Evolutionary conservation across 169 alveolate genomes (phyloP), one percentile per base, ranked within the genome.

Genomic region (Plasmodium chabaudi): DNA sequence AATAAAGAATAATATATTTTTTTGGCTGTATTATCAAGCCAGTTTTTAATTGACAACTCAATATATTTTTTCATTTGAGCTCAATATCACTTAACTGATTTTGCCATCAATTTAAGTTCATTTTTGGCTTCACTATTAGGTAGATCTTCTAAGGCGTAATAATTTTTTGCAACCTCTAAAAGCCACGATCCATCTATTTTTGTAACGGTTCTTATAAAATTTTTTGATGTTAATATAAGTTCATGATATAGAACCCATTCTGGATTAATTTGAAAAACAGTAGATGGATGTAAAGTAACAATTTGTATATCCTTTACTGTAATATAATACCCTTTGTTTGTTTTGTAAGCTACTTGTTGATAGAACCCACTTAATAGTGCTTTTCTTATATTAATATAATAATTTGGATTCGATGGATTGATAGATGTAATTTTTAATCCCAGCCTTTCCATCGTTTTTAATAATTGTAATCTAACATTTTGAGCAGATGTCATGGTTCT

Each of bases 241-340:
- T 99, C 99, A 89, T 98, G 98, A 95, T 96, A 98, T 21, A 97
- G 27, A 15, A 97, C 98, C 99, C 99, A 98, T 72, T 98, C 99
- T 1, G 99, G 99, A 59, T 97, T 96, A 90, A 97, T 95, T 67
- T 96, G 97, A 68, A 99, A 89, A 17, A 97, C 96, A 44, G 99
- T 95, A 34, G 99, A 95, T 1, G 99, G 99, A 93, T 99, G 99
- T 46, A 98, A 91, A n/a, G 97, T 96, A 23, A 99, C 99, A 27
- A 94, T 95, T 93, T 99, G 98, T 72, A 94, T 92, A 93, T 98
- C 99, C 94, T 98, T 97, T 12, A 98, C 96, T 1, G 99, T 98
- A 87, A 96, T 88, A 94, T 97, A 98, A 72, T 94, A 98, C 9
- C 99, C 99, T 23, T 95, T 93, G 73, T 96, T 93, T 63, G 97